Percentiles rank a stretch among this genome's conserved stretches.
Evolutionary conservation across 495 filamentous ascomycete genomes (phyloP).

Genomic region (Xylaria nigripes): DNA sequence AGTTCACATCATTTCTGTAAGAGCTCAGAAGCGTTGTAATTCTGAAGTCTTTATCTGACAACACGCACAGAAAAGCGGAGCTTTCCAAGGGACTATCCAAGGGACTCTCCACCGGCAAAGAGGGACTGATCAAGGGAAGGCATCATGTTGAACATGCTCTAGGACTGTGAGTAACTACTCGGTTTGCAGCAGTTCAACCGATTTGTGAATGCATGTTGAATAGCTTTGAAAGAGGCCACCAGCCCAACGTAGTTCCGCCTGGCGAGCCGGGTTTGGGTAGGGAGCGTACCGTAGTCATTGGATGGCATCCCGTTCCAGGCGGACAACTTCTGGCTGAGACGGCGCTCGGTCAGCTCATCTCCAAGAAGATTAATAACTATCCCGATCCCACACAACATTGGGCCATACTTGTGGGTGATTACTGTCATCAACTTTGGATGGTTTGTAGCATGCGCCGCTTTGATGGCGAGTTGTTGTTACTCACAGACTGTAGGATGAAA

Average conservation of each 20-base stretch:
- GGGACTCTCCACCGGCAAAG: slow-evolving; percentile 18
- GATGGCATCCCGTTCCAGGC: slow-evolving; percentile 42
- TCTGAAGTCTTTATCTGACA: background rate
- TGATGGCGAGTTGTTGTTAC: background rate
- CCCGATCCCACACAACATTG: slow-evolving; percentile 46
- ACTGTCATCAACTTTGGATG: slow-evolving; percentile 39
- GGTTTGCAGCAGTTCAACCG: background rate
- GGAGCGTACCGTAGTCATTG: slow-evolving; percentile 32
- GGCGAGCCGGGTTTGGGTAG: slow-evolving; percentile 23
- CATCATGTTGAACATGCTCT: slow-evolving; percentile 30
- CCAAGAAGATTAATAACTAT: slow-evolving; percentile 31
- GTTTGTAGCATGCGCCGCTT: slow-evolving; percentile 7
- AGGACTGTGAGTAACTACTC: slow-evolving; percentile 20
- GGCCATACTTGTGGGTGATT: slow-evolving; percentile 41
- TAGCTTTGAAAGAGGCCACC: slow-evolving; percentile 18
- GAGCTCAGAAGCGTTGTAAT: background rate
- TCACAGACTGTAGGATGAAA: slow-evolving; percentile 31
- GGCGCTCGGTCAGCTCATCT: slow-evolving; percentile 35
- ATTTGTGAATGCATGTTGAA: background rate
- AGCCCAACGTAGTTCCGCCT: slow-evolving; percentile 34
- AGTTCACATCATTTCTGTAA: slow-evolving; percentile 21
- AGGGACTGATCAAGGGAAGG: slow-evolving; percentile 31
- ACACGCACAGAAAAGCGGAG: slow-evolving; percentile 9
- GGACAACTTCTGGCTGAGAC: slow-evolving; percentile 41
- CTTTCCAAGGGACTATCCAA: slow-evolving; percentile 12